A percentile compares a stretch with the other conserved stretches of the same genome.
phyloP scores from a whole-genome alignment of 108 stramenopile genomes.

The Epipyxis sp. region DNA sequence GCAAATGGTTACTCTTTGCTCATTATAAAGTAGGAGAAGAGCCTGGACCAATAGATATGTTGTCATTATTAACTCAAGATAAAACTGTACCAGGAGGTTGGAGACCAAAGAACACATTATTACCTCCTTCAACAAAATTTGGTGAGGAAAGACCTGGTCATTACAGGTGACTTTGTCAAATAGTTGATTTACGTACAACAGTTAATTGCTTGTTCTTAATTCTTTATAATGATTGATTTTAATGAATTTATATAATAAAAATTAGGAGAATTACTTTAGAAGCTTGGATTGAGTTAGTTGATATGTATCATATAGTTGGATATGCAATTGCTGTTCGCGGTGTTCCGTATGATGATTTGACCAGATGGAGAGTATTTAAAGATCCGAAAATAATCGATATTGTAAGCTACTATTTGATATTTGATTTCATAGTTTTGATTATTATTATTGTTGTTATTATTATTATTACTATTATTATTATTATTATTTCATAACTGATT shows the following conservation, averaged over 20 bases:
- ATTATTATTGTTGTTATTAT: neutral
- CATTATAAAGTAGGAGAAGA: conserved; percentile 4
- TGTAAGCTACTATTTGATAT: neutral
- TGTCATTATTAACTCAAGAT: conserved; percentile 6
- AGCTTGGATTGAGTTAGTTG: conserved; percentile 21
- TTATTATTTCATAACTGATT: too few species aligned
- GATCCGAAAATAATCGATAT: neutral
- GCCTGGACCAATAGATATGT: conserved; percentile 25
- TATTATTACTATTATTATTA: too few species aligned
- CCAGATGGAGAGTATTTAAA: conserved; percentile 9
- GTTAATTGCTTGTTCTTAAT: too few species aligned
- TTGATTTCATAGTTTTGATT: neutral
- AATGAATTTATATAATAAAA: too few species aligned
- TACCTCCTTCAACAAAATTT: conserved; percentile 10
- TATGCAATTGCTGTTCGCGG: conserved; percentile 19
- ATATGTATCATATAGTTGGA: conserved; percentile 5
- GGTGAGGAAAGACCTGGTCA: conserved; percentile 28
- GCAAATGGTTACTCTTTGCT: conserved; percentile 20
- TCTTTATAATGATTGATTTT: too few species aligned
- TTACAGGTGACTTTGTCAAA: conserved; percentile 6
- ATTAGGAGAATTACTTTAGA: conserved; percentile 14
- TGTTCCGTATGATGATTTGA: neutral
- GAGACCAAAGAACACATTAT: neutral
- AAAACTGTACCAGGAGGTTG: conserved; percentile 6
- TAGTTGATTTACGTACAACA: conserved; percentile 5